Conservation (phyloP, 148 eudicot species). For the Heliosperma pusillum region DNA sequence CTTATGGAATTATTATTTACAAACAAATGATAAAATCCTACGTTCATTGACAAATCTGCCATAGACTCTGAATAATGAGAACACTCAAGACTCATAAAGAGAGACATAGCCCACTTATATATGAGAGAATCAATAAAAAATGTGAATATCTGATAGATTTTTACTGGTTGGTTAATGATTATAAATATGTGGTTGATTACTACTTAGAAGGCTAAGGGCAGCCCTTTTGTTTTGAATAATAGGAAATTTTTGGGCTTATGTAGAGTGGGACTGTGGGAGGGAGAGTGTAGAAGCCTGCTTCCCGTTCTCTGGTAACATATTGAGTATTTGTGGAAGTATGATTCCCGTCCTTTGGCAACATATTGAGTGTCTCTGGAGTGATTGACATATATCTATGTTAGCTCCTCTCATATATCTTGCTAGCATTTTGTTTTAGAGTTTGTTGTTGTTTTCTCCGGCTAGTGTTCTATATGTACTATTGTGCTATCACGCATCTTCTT, state of each 20-base stretch:
- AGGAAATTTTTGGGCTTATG: not conserved
- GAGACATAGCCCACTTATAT: not conserved
- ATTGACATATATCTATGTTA: not conserved
- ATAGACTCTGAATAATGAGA: not conserved
- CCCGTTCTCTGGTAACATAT: not conserved
- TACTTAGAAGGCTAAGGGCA: not conserved
- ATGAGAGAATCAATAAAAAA: not conserved
- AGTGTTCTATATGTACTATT: not conserved
- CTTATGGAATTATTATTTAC: not conserved
- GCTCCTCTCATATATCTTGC: not conserved
- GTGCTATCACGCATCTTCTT: not conserved
- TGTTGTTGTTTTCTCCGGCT: not conserved
- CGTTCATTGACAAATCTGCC: not conserved
- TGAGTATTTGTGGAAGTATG: not conserved
- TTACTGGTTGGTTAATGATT: not conserved
- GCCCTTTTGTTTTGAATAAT: not conserved
- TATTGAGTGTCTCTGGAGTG: not conserved
- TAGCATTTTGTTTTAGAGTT: not conserved
- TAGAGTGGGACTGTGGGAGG: not conserved
- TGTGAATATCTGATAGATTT: not conserved
- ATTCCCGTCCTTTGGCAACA: not conserved
- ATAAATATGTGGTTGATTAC: not conserved
- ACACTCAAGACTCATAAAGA: not conserved
- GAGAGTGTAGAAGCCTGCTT: not conserved
- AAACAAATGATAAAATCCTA: not conserved